phyloP scores from a whole-genome alignment of 305 asterid species.

The Euphrasia arctica region DNA sequence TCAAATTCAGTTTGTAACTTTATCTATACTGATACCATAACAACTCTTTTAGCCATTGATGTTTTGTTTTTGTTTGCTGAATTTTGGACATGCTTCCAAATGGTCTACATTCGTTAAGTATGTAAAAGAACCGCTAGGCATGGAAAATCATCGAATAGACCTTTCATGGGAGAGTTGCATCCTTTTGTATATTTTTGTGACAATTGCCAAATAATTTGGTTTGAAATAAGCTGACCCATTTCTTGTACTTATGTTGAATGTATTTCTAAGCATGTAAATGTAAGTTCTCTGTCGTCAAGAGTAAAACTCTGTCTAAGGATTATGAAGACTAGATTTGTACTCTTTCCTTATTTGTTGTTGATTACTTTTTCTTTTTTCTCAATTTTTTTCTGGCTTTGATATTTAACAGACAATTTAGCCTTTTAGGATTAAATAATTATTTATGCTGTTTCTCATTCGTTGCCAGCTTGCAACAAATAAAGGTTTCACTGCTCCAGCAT shows the following conservation, averaged over 20 bases:
- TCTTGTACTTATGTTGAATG: neutral
- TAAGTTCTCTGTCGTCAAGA: neutral
- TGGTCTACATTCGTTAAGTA: too few relatives aligned
- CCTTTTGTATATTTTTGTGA: too few relatives aligned
- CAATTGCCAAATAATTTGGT: too few relatives aligned
- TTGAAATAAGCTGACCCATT: too few relatives aligned
- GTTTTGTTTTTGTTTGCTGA: neutral
- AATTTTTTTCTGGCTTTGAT: slow-evolving; percentile 11
- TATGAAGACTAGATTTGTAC: neutral
- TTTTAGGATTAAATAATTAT: slow-evolving; percentile 9
- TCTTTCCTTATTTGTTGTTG: neutral
- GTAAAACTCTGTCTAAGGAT: neutral
- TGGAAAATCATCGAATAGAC: too few relatives aligned
- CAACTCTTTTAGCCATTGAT: neutral
- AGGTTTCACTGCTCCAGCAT: slow-evolving; percentile 57
- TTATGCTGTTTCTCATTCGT: slow-evolving; percentile 20
- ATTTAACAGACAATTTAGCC: slow-evolving; percentile 17
- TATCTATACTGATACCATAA: neutral
- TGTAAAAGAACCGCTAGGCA: too few relatives aligned
- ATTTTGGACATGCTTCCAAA: neutral
- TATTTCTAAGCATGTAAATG: neutral
- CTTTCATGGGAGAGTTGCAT: too few relatives aligned
- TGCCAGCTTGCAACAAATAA: slow-evolving; percentile 72
- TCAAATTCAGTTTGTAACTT: slow-evolving; percentile 6
- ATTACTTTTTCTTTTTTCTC: slow-evolving; percentile 6